Evolutionary conservation across 108 stramenopile species (phyloP), one percentile per base, ranked within the genome.

Genomic region (Ochromonas danica): DNA sequence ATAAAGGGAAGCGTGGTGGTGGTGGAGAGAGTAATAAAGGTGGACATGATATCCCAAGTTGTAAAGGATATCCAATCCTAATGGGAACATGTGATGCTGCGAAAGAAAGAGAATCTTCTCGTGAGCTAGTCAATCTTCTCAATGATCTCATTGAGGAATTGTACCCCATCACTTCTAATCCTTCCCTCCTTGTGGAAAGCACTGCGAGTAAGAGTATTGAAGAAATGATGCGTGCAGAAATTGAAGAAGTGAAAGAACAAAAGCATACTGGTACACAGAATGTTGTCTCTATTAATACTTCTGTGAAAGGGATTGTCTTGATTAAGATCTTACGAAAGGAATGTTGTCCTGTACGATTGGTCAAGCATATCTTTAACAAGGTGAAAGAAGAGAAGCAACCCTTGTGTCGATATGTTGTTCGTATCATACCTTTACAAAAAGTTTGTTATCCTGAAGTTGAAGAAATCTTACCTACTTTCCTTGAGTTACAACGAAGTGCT

Each of bases 351-450:
- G 63, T 67, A 36, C 17, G 25, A 67, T 10, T 67, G 14, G 33
- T 67, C 17, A 35, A 28, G 6, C 31, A 22, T 31, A 33, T 67
- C 6, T 35, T 67, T 28, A 6, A 36, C 6, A 28, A 36, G 25
- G 25, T 67, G 3, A 6, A 33, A 33, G 25, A 31, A 31, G 17
- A 22, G 10, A 28, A 36, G 6, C 33, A 6, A 36, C 63, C 63
- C 17, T 36, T 22, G 3, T 35, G 33, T 67, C 63, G 63, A 6
- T 33, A 67, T 36, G 17, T 67, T 3, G 63, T 67, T 3, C 17
- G 63, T 31, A 6, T 67, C 30, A 67, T 67, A 35, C 63, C 63
- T 31, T 33, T 67, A 10, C 63, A 67, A 67, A 67, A 28, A 67
- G 35, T 36, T 28, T 67, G 3, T 33, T 67, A 14, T 36, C 63